These are phyloP conservation scores for Zancudomyces culisetae DNA, from an alignment of 371 early-diverging fungal genomes.

Conservation along the genomic window DNA sequence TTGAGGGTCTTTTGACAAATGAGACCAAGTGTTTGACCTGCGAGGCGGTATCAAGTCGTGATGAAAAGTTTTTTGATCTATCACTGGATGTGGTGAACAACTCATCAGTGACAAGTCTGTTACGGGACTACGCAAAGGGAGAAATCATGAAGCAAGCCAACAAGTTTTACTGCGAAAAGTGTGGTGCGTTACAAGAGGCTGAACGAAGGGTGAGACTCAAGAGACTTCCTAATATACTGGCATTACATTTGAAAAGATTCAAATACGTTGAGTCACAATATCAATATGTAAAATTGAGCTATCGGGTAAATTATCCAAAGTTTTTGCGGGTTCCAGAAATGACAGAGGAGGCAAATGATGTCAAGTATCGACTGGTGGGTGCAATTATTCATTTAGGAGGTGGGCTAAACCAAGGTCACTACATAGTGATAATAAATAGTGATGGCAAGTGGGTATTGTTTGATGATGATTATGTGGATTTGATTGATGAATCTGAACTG, in stretches of 20 bases:
- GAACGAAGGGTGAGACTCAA: conserved; percentile 94
- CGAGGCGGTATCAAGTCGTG: conserved; percentile 84
- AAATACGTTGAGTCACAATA: conserved; percentile 85
- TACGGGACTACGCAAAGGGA: conserved; percentile 81
- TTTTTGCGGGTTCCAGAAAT: conserved; percentile 87
- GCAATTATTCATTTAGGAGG: conserved; percentile 91
- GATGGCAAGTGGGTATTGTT: conserved; percentile 77
- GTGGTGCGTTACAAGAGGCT: conserved; percentile 87
- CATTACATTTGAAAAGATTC: conserved; percentile 89
- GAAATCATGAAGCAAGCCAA: conserved; percentile 86
- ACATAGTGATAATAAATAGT: conserved; percentile 75
- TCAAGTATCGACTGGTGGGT: conserved; percentile 70
- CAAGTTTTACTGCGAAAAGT: conserved; percentile 92
- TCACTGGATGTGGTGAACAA: conserved; percentile 90
- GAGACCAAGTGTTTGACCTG: conserved; percentile 91
- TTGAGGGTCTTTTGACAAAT: conserved; percentile 86
- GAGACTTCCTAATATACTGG: conserved; percentile 77
- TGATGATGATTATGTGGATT: conserved; percentile 79
- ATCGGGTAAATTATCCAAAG: conserved; percentile 82
- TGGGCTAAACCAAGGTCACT: conserved; percentile 93
- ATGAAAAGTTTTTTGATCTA: conserved; percentile 87
- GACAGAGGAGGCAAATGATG: conserved; percentile 67
- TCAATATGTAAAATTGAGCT: conserved; percentile 78
- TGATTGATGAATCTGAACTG: conserved; percentile 60
- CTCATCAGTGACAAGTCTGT: conserved; percentile 76